Percentiles rank a stretch among this genome's conserved stretches.
Evolutionary conservation across 345 rosid genomes (phyloP).

Genomic region (Salix brachista): DNA sequence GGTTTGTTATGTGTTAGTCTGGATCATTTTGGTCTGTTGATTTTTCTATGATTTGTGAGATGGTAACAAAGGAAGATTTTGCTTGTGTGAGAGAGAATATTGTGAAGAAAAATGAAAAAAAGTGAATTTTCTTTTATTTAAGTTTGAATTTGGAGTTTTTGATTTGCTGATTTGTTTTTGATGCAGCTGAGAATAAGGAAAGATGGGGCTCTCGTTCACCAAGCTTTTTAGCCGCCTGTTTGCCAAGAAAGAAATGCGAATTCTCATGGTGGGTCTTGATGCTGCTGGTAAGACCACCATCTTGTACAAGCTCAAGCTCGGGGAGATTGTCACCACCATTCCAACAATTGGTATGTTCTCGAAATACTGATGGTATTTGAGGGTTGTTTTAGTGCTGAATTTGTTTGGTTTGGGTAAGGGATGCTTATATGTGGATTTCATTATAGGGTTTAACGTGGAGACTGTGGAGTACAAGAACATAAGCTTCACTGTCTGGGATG

Average conservation of each 20-base stretch:
- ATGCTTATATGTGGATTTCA: not conserved
- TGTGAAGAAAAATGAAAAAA: too few species aligned
- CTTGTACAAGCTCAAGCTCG: constrained; percentile 22
- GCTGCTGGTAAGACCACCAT: constrained; percentile 26
- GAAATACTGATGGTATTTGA: not conserved
- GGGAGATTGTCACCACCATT: constrained; percentile 22
- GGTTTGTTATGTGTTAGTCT: not conserved
- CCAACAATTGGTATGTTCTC: constrained; percentile 18
- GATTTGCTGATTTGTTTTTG: not conserved
- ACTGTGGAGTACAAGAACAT: constrained; percentile 26
- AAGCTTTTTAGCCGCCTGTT: constrained; percentile 21
- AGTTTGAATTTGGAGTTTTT: not conserved
- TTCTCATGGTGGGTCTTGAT: constrained; percentile 24
- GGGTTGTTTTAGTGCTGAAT: not conserved
- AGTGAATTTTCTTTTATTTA: not conserved
- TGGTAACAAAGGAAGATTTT: not conserved
- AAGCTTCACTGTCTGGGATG: constrained; percentile 25
- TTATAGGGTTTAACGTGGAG: constrained; percentile 19
- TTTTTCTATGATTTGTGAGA: not conserved
- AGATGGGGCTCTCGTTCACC: constrained; percentile 24
- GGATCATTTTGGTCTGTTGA: not conserved
- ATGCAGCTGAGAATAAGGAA: constrained; percentile 8
- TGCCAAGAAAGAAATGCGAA: constrained; percentile 23
- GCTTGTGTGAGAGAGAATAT: not conserved
- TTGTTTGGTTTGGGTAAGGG: not conserved